These are phyloP conservation scores for Curvularia hawaiiensis DNA, from an alignment of 2,329 filamentous ascomycete species.

Conservation along the genomic window DNA sequence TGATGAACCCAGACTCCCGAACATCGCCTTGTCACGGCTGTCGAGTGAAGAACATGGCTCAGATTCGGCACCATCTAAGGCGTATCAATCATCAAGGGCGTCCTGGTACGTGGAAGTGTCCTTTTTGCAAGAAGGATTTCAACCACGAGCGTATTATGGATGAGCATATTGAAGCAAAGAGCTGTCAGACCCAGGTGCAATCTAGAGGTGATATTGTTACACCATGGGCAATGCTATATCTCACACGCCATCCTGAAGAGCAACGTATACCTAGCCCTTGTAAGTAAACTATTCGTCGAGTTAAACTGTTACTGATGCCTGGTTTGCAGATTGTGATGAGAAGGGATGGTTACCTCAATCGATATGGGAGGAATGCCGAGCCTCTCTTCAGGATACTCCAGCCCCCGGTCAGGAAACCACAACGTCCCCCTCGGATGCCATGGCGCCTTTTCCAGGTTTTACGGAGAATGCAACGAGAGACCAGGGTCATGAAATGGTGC, in stretches of 20 bases:
- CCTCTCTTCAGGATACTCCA: not conserved
- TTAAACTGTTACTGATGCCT: not conserved
- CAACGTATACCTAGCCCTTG: not conserved
- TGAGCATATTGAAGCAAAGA: not conserved
- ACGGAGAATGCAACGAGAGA: no score
- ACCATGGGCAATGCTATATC: not conserved
- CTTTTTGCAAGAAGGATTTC: not conserved
- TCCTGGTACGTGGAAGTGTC: not conserved
- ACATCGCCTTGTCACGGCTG: not conserved
- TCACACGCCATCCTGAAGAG: not conserved
- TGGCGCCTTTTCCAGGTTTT: not conserved
- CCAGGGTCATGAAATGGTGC: not conserved
- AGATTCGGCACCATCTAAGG: not conserved
- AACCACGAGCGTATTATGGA: not conserved
- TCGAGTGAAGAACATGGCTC: not conserved
- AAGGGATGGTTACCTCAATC: not conserved
- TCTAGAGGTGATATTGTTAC: not conserved
- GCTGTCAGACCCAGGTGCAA: not conserved
- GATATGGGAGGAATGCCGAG: not conserved
- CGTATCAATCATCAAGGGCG: not conserved
- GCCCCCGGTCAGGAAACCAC: not conserved
- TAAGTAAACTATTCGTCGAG: not conserved
- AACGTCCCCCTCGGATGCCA: no score
- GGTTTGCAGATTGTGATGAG: not conserved
- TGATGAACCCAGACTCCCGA: not conserved